phyloP scores from a whole-genome alignment of 352 stramenopile genomes.

The Pythium folliculosum region DNA sequence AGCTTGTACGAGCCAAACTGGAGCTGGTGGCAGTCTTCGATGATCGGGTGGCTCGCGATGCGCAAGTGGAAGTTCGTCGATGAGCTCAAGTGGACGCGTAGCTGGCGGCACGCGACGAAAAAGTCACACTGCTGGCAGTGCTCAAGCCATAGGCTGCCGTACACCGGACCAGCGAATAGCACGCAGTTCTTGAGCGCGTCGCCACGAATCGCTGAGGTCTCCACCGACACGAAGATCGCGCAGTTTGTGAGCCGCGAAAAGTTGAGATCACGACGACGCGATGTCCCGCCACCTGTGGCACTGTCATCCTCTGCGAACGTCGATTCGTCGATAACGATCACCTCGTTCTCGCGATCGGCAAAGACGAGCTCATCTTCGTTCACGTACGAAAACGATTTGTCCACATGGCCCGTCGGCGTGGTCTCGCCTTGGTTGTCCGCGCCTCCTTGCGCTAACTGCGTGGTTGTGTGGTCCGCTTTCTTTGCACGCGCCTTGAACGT shows the following conservation, averaged over 20 bases:
- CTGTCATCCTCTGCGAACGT: slow-evolving; percentile 41
- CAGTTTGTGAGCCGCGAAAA: slow-evolving; percentile 76
- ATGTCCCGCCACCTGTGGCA: background rate
- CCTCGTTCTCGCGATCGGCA: slow-evolving; percentile 52
- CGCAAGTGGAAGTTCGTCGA: slow-evolving; percentile 78
- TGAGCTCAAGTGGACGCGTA: slow-evolving; percentile 81
- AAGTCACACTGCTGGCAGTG: slow-evolving; percentile 78
- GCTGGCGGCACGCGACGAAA: slow-evolving; percentile 79
- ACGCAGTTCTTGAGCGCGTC: slow-evolving; percentile 68
- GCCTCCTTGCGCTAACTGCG: background rate
- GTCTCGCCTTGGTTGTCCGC: slow-evolving; percentile 20
- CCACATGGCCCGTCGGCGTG: slow-evolving; percentile 5
- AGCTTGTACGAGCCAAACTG: slow-evolving; percentile 80
- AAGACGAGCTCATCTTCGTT: slow-evolving; percentile 63
- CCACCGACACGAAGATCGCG: slow-evolving; percentile 59
- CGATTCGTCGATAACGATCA: slow-evolving; percentile 67
- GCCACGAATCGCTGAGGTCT: slow-evolving; percentile 77
- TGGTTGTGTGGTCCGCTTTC: slow-evolving; percentile 2
- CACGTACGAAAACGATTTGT: slow-evolving; percentile 21
- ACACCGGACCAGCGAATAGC: slow-evolving; percentile 79
- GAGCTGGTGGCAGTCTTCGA: slow-evolving; percentile 87
- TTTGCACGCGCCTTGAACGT: slow-evolving; percentile 45
- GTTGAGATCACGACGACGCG: slow-evolving; percentile 64
- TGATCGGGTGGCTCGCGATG: slow-evolving; percentile 87
- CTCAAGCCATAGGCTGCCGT: slow-evolving; percentile 85